phyloP scores from a whole-genome alignment of 2,329 filamentous ascomycete species.

The Colletotrichum lindemuthianum region DNA sequence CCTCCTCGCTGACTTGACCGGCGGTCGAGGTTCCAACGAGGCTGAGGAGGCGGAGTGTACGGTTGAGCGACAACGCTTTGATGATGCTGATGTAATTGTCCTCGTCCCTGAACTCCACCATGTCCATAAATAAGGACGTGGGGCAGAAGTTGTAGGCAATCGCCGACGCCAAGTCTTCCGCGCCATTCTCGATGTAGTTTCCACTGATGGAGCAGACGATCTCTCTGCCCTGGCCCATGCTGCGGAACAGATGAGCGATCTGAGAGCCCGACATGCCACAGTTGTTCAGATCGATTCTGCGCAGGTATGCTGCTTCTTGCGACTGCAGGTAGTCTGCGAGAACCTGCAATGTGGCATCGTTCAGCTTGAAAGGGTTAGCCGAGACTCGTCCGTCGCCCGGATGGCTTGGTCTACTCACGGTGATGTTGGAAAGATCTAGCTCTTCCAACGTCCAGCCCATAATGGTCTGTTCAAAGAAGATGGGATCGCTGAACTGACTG shows the following conservation, averaged over 20 bases:
- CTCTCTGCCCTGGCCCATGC: slow-evolving; percentile 59
- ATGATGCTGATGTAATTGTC: slow-evolving; percentile 62
- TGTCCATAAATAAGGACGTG: slow-evolving; percentile 62
- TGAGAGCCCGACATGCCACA: slow-evolving; percentile 62
- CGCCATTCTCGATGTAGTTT: slow-evolving; percentile 63
- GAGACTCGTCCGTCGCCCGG: slow-evolving; percentile 13
- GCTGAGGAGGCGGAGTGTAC: slow-evolving; percentile 61
- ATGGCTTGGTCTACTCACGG: slow-evolving; percentile 48
- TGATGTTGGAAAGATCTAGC: slow-evolving; percentile 64
- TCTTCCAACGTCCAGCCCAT: slow-evolving; percentile 60
- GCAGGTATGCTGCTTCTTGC: slow-evolving; percentile 52
- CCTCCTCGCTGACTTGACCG: slow-evolving; percentile 55
- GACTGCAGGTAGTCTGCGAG: slow-evolving; percentile 58
- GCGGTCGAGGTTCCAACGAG: slow-evolving; percentile 64
- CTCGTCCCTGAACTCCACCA: slow-evolving; percentile 66
- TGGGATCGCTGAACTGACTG: slow-evolving; percentile 53
- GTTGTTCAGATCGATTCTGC: slow-evolving; percentile 59
- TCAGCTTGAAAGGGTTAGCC: slow-evolving; percentile 50
- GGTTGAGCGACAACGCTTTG: slow-evolving; percentile 59
- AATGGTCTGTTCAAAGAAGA: slow-evolving; percentile 58
- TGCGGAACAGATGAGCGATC: slow-evolving; percentile 60
- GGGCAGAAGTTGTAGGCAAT: slow-evolving; percentile 60
- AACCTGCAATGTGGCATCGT: slow-evolving; percentile 58
- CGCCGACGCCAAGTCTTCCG: slow-evolving; percentile 60
- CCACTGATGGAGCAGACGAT: slow-evolving; percentile 61